Evolutionary conservation across 2,329 filamentous ascomycete species (phyloP).

Genomic region (Phymatotrichopsis omnivora): DNA sequence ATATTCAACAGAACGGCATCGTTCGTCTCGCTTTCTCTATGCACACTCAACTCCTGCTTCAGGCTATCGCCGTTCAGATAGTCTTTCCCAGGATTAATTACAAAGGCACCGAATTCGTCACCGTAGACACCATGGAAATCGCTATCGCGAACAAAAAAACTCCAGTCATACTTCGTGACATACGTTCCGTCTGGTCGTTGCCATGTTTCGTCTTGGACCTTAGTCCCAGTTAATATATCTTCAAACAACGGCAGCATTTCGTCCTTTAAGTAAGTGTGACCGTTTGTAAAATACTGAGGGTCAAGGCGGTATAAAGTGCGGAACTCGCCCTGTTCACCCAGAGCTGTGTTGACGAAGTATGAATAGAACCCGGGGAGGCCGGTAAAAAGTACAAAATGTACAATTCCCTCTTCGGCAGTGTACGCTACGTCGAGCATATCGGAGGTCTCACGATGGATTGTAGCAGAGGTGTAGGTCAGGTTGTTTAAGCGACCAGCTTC

Average conservation of each 20-base stretch:
- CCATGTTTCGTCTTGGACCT: constrained; percentile 48
- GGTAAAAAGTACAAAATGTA: constrained; percentile 45
- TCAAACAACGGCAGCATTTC: constrained; percentile 39
- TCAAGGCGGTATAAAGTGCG: constrained; percentile 44
- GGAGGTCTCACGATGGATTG: constrained; percentile 36
- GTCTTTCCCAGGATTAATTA: constrained; percentile 43
- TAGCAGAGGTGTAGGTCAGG: constrained; percentile 41
- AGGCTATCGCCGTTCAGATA: constrained; percentile 45
- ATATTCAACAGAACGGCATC: constrained; percentile 47
- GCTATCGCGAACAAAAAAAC: constrained; percentile 36
- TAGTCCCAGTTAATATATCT: constrained; percentile 39
- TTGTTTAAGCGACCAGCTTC: constrained; percentile 41
- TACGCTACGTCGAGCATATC: constrained; percentile 44
- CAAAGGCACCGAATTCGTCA: constrained; percentile 43
- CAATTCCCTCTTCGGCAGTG: constrained; percentile 40
- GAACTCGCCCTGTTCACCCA: constrained; percentile 43
- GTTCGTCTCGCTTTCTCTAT: constrained; percentile 43
- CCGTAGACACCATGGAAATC: constrained; percentile 45
- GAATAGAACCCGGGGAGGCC: constrained; percentile 46
- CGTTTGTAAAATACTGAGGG: constrained; percentile 41
- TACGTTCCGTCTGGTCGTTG: constrained; percentile 41
- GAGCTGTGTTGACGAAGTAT: constrained; percentile 44
- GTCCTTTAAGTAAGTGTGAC: constrained; percentile 40
- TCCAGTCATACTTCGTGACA: constrained; percentile 45
- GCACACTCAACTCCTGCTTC: constrained; percentile 46